Percentiles rank a stretch among this genome's conserved stretches.
Conservation (phyloP, 176 grass and related monocot species). For the Olyra latifolia region DNA sequence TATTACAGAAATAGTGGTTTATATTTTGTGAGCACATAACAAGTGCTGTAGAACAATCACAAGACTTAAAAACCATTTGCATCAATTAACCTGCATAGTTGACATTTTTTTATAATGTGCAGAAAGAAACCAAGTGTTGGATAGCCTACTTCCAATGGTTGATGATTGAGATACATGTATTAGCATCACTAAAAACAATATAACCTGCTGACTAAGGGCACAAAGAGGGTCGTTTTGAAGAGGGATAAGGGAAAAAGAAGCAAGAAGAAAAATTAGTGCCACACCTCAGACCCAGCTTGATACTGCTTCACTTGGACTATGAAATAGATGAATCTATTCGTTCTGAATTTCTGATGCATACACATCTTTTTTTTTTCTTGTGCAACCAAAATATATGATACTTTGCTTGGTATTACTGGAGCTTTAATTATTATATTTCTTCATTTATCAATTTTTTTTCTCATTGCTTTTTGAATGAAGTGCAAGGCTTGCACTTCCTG, state of each 20-base stretch:
- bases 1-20: conserved; percentile 20
- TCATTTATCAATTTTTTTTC: conserved; percentile 26
- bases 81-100: conserved; percentile 18
- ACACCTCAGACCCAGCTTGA: background rate
- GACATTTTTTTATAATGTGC: background rate
- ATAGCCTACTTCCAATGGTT: background rate
- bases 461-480: conserved; percentile 42
- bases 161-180: background rate
- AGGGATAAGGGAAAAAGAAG: background rate
- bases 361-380: background rate
- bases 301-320: background rate
- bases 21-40: conserved; percentile 18
- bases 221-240: no score
- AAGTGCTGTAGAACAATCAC: background rate
- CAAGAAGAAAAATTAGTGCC: background rate
- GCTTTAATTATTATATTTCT: background rate
- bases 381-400: background rate
- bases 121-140: background rate
- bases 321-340: background rate
- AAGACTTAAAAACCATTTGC: background rate
- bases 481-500: conserved; percentile 81
- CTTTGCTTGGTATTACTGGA: conserved; percentile 17
- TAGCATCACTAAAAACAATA: background rate
- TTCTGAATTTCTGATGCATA: background rate
- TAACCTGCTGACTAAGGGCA: background rate